A percentile compares a stretch with the other conserved stretches of the same genome.
Conservation (phyloP, 2,329 filamentous ascomycete genomes). For the Colletotrichum navitas region DNA sequence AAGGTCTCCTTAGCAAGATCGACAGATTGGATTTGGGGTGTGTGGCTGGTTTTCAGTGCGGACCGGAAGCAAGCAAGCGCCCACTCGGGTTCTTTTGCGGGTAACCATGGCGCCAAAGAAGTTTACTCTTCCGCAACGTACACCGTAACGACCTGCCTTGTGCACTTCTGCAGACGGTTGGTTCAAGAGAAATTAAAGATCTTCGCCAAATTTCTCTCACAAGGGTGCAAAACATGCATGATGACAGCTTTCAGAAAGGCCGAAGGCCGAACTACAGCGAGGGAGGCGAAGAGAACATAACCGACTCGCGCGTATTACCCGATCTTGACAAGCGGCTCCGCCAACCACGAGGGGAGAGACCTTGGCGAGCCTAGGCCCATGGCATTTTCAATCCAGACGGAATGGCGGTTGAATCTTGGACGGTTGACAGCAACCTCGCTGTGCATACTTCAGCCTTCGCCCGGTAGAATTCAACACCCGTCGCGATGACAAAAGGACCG, state of each 20-base stretch:
- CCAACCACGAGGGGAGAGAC: not conserved
- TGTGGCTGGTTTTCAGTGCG: slow-evolving; percentile 18
- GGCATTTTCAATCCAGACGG: slow-evolving; percentile 2
- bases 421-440: not conserved
- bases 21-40: slow-evolving; percentile 32
- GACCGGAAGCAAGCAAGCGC: not conserved
- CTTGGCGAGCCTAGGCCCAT: slow-evolving; percentile 6
- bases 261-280: not conserved
- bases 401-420: slow-evolving; percentile 3
- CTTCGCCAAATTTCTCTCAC: too few relatives aligned
- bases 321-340: not conserved
- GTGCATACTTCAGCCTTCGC: not conserved
- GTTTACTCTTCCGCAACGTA: not conserved
- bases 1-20: slow-evolving; percentile 40
- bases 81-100: slow-evolving; percentile 10
- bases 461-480: slow-evolving; percentile 8
- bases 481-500: slow-evolving; percentile 23
- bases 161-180: not conserved
- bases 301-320: not conserved
- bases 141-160: not conserved
- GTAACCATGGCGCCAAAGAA: slow-evolving; percentile 3
- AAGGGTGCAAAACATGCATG: not conserved
- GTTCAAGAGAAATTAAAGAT: not conserved
- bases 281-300: not conserved
- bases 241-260: not conserved